phyloP scores from a whole-genome alignment of 495 filamentous ascomycete genomes.

The Platismatia glauca region DNA sequence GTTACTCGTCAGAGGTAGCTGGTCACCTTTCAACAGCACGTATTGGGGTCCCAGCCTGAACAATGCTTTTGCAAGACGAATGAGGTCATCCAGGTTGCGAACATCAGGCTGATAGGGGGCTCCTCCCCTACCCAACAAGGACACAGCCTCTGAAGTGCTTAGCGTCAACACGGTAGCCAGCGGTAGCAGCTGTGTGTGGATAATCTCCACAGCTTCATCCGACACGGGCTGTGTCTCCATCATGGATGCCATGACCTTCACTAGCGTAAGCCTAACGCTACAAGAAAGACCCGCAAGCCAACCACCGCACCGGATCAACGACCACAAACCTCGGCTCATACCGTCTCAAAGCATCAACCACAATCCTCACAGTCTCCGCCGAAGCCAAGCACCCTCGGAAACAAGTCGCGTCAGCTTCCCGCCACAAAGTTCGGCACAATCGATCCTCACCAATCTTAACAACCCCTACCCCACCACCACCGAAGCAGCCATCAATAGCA shows the following conservation, averaged over 20 bases:
- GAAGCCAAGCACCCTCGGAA: conserved; percentile 57
- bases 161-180: conserved; percentile 75
- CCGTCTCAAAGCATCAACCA: conserved; percentile 55
- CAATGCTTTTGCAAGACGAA: conserved; percentile 55
- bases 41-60: conserved; percentile 63
- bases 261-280: background rate
- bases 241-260: conserved; percentile 64
- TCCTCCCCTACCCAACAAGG: conserved; percentile 58
- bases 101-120: conserved; percentile 29
- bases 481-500: conserved; percentile 76
- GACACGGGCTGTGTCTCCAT: conserved; percentile 69
- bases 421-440: background rate
- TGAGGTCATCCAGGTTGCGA: conserved; percentile 52
- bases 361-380: conserved; percentile 60
- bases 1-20: conserved; percentile 63
- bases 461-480: conserved; percentile 78
- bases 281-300: background rate
- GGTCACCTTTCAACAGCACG: conserved; percentile 85
- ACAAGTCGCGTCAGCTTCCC: background rate
- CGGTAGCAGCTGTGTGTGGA: conserved; percentile 61
- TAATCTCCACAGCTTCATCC: conserved; percentile 50
- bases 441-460: conserved; percentile 68
- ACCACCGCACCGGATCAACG: conserved; percentile 63
- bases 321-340: conserved; percentile 57
- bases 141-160: conserved; percentile 78